Percentiles rank a stretch among this genome's conserved stretches.
These are phyloP conservation scores for Aspergillus ochraceus DNA, from an alignment of 2,329 filamentous ascomycete genomes.

Conservation along the genomic window DNA sequence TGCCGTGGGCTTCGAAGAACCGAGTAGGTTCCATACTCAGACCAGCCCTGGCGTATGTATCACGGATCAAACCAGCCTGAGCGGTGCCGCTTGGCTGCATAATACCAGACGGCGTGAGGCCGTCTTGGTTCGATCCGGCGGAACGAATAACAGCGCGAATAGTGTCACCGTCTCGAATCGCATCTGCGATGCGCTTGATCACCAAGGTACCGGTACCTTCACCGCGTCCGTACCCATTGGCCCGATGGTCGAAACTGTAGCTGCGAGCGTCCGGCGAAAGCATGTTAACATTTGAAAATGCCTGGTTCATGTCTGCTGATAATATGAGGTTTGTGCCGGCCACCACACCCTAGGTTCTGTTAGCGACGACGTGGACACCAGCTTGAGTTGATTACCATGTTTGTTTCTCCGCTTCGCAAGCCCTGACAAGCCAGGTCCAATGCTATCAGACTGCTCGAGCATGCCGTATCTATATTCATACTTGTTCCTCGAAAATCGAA, in stretches of 20 bases:
- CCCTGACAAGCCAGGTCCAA: slow-evolving; percentile 8
- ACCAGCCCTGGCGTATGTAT: slow-evolving; percentile 10
- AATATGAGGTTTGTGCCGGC: neutral
- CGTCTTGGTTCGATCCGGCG: neutral
- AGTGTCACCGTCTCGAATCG: neutral
- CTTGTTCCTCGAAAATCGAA: slow-evolving; percentile 8
- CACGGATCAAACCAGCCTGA: neutral
- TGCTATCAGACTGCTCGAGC: slow-evolving; percentile 14
- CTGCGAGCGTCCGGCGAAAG: slow-evolving; percentile 19
- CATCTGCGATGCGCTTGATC: neutral
- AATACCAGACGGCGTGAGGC: neutral
- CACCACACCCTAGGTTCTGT: neutral
- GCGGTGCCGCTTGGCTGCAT: neutral
- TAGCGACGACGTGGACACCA: neutral
- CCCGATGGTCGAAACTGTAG: slow-evolving; percentile 1
- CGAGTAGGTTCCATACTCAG: neutral
- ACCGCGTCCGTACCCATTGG: neutral
- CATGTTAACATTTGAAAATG: neutral
- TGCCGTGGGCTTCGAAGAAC: slow-evolving; percentile 18
- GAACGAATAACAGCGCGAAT: neutral
- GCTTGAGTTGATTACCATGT: neutral
- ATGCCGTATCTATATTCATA: slow-evolving; percentile 17
- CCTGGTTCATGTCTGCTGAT: neutral
- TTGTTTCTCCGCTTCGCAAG: neutral
- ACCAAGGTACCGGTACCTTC: neutral